Base-by-base conservation (phyloP, 2,329 filamentous ascomycete genomes). In the Hymenoscyphus fructigenus region DNA sequence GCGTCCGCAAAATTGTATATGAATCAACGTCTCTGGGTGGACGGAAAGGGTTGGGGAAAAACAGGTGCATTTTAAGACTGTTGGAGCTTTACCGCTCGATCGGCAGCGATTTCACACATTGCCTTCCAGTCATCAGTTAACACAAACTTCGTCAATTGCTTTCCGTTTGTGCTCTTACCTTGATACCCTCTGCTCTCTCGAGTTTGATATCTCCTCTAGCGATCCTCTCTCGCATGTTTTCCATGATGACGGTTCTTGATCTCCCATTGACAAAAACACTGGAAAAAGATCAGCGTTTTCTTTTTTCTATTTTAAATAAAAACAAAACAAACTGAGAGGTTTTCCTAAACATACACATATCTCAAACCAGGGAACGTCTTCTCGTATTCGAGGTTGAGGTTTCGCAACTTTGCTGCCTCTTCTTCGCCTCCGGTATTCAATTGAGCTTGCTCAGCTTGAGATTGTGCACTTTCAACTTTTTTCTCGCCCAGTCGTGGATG, bases 71-170 rank as follows among this genome's bases (percentile, higher is more conserved):
- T 64, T 66, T 60, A 50, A 23, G 64, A 56, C 56, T 64, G 62
- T 60, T 70, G 67, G 60, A 66, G 68, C 63, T 66, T 66, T 36
- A 78, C 76, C 0, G 89, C 91, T 59, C 93, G 85, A 73, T 97
- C 92, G 60, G 86, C 85, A 34, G 93, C 93, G 74, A 97, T 97
- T 72, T 93, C 91, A 74, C 92, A 92, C 91, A 97, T 97, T 50
- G 93, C 93, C 73, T 74, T 66, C 36, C 32, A 55, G 34, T 61
- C 15, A 61, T 62, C 58, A 53, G 47, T 53, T 15, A 53, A 53
- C 47, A 14, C 47, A 26, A 53, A 53, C 47, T 53, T 26, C n/a
- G 14, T 41, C 17, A 60, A 32, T 50, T 50, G 44, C 36, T 26
- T 50, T 38, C 60, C 60, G 53, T 36, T 26, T 50, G 60, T 59